These are phyloP conservation scores for Kokia cookei DNA, from an alignment of 441 rosid species.

Conservation along the genomic window DNA sequence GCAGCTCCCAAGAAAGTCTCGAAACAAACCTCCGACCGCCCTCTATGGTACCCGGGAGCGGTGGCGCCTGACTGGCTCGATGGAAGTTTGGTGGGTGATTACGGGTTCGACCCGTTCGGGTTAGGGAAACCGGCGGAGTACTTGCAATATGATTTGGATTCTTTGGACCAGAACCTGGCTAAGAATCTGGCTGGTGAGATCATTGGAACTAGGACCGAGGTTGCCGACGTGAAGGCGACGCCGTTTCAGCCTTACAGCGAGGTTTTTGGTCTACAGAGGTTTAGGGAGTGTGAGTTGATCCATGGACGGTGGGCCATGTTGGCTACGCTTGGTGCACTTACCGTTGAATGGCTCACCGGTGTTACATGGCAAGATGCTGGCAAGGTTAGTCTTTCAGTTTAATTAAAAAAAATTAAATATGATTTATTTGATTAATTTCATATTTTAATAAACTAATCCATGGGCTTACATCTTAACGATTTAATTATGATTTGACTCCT, in stretches of 20 bases:
- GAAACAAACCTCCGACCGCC: conserved; percentile 47
- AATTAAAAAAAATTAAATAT: no score
- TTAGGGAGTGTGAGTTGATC: conserved; percentile 90
- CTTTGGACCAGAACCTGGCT: conserved; percentile 82
- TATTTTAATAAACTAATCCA: no score
- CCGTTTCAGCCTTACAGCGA: conserved; percentile 93
- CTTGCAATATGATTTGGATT: conserved; percentile 76
- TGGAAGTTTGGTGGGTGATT: conserved; percentile 81
- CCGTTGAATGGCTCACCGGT: conserved; percentile 91
- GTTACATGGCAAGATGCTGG: conserved; percentile 98
- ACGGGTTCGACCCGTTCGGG: conserved; percentile 88
- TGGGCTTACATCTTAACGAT: no score
- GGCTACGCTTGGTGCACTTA: conserved; percentile 85
- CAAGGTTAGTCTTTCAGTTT: conserved; percentile 38
- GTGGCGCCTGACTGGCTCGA: conserved; percentile 77
- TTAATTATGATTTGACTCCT: no score
- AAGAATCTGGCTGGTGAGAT: conserved; percentile 69
- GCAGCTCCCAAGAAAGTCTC: conserved; percentile 30
- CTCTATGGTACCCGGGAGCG: conserved; percentile 91
- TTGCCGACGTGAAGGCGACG: conserved; percentile 52
- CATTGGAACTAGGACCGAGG: conserved; percentile 73
- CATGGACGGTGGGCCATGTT: conserved; percentile 98
- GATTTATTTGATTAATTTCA: no score
- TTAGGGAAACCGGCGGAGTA: conserved; percentile 90
- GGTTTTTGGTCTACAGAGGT: conserved; percentile 89